Base-by-base conservation (phyloP, 306 rosid species). In the Abrus pulchellus region DNA sequence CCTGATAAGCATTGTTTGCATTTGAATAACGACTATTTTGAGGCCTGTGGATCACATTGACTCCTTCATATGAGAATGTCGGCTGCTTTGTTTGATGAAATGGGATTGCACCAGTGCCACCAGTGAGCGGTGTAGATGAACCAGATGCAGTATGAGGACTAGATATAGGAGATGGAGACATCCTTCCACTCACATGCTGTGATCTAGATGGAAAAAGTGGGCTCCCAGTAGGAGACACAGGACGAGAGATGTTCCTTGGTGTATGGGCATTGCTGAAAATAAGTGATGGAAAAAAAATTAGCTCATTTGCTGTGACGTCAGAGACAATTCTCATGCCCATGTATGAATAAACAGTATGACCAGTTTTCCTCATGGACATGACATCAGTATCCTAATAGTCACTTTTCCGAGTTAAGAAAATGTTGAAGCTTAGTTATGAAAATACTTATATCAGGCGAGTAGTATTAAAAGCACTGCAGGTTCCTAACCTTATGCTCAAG, bases 81-180 rank as follows among this genome's bases (percentile, higher is more conserved):
- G 88, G 81, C 47, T 81, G 97, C 81, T 76, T 88, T 53, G 68
- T 71, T 32, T 82, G 84, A 50, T 83, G 86, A 77, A 86, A 90
- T 9, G 94, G 89, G 78, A 88, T 81, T 74, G 88, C 78, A 74
- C 88, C 91, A 44, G 77, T 62, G 28, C 92, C 86, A 28, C 88
- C 85, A 0, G 84, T 89, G 53, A 83, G 82, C 13, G 97, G 97
- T 1, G 97, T 90, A 50, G 93, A 87, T 8, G 93, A 87, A 52
- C 93, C 94, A 30, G 95, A 92, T 34, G 87, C 74, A 38, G 93
- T 85, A n/a, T 75, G 88, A 11, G 97, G 95, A 79, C 91, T 92
- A 63, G 92, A 89, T 83, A 92, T 89, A 12, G 92, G 97, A 67
- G 94, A 90, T 47, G 95, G 88, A 44, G 93, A 88, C 90, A 83